A percentile compares a stretch with the other conserved stretches of the same genome.
phyloP scores from a whole-genome alignment of 2,329 filamentous ascomycete species.

The Colletotrichum graminicola region DNA sequence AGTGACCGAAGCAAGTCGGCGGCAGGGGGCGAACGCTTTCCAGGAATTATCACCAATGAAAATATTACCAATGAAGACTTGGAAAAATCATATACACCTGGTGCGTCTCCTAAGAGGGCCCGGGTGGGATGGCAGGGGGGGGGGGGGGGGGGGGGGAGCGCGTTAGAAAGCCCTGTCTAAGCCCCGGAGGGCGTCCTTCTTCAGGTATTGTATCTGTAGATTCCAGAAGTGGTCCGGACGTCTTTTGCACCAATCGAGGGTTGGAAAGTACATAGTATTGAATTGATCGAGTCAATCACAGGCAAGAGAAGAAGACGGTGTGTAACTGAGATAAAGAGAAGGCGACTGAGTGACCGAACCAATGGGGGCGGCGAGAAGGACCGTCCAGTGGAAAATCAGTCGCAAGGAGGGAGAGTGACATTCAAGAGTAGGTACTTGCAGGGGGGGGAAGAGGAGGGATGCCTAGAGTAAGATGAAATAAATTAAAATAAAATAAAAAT shows the following conservation, averaged over 20 bases:
- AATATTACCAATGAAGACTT: constrained; percentile 52
- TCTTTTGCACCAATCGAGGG: constrained; percentile 37
- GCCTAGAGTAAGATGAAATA: constrained; percentile 27
- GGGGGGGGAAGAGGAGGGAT: not conserved
- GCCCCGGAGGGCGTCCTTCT: constrained; percentile 17
- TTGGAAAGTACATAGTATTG: not conserved
- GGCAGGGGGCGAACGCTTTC: constrained; percentile 42
- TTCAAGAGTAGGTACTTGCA: not conserved
- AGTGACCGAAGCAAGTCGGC: constrained; percentile 22
- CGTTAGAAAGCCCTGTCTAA: constrained; percentile 21
- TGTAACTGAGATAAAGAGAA: not conserved
- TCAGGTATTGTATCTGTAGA: not conserved
- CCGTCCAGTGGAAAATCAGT: constrained; percentile 13
- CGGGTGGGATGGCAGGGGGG: constrained; percentile 18
- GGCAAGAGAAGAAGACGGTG: constrained; percentile 9
- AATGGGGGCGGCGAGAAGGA: constrained; percentile 12
- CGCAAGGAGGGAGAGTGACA: constrained; percentile 7
- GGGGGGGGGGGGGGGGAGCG: constrained; percentile 10
- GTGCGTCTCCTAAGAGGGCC: constrained; percentile 17
- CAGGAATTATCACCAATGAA: constrained; percentile 52
- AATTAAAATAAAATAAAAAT: constrained; percentile 18
- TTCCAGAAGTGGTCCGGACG: not conserved
- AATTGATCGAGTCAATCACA: constrained; percentile 35
- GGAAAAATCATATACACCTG: constrained; percentile 41
- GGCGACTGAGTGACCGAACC: not conserved